Percentiles rank a stretch among this genome's conserved stretches.
Evolutionary conservation across 768 basidiomycete species (phyloP).

Genomic region (Serendipita indica): DNA sequence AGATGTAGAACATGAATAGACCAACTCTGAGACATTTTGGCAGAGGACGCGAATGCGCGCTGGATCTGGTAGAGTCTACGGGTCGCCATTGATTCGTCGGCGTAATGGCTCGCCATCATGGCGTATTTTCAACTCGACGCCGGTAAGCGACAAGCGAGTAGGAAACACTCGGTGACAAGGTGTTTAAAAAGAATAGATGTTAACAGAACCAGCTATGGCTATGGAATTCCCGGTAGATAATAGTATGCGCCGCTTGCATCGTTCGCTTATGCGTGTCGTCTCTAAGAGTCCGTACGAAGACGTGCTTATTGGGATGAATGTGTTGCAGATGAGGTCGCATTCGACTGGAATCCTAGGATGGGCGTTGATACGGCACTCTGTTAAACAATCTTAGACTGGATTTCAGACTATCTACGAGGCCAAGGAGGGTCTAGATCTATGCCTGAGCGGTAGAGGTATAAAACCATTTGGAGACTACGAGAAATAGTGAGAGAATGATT

Average conservation of each 20-base stretch:
- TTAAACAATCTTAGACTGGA: background rate
- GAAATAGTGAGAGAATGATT: background rate
- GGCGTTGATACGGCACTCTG: background rate
- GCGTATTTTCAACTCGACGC: background rate
- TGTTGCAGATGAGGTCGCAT: too few species aligned
- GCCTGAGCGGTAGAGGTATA: constrained; percentile 18
- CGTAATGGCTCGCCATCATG: too few species aligned
- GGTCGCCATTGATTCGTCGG: background rate
- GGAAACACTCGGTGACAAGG: background rate
- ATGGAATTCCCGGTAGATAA: background rate
- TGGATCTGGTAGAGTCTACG: background rate
- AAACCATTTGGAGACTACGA: constrained; percentile 17
- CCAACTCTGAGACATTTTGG: constrained; percentile 5
- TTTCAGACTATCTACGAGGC: too few species aligned
- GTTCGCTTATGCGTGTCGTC: background rate
- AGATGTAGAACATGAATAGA: background rate
- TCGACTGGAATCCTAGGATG: too few species aligned
- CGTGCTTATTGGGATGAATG: too few species aligned
- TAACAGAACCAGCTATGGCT: background rate
- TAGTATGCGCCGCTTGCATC: background rate
- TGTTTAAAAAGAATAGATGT: background rate
- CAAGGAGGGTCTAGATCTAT: background rate
- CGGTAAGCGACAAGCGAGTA: background rate
- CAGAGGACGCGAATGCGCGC: background rate
- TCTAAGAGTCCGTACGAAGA: too few species aligned